Evolutionary conservation across 23 red algal genomes (phyloP), one percentile per base, ranked within the genome.

Genomic region (Gracilariopsis chorda): DNA sequence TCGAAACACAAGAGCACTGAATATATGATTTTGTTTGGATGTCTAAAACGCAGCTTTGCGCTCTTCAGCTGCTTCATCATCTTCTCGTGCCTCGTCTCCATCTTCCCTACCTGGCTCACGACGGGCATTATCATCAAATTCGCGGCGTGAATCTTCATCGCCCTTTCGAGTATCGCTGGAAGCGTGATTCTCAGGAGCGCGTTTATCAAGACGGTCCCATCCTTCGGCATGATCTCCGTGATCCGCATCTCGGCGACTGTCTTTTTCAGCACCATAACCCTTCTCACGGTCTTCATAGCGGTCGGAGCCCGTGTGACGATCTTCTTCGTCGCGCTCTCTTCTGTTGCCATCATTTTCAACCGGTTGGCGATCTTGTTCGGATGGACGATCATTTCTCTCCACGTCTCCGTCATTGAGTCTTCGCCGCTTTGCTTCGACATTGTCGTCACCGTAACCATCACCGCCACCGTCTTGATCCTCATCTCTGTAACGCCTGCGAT

Each of bases 41-140:
- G 42, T 73, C 67, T 73, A 73, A 73, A 73, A 73, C 67, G 67
- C 67, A 37, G 67, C 67, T 39, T 43, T 63, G 63, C 78, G 78
- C 17, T 83, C 78, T 29, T 59, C 78, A 59, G 16, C 78, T 35
- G 21, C 78, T 1, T 61, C 59, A 63, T 21, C 51, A 59, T 39
- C 41, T 41, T 83, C 30, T 27, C 33, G 53, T 28, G 34, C 52
- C 23, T 48, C 2, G 19, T 83, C 78, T 46, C 11, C 33, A 6
- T 60, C 24, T 59, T 63, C 78, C 35, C 78, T 61, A 1, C 4
- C 34, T 21, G 53, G 37, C 12, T 83, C 78, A 34, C 55, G 51
- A 55, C 28, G 28, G 28, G 49, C 55, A 65, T 83, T 55, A 83
- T 53, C 47, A 41, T 59, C 40, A 23, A 30, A 83, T 21, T 63